These are phyloP conservation scores for Mortierella alpina DNA, from an alignment of 192 early-diverging fungal genomes.

Conservation along the genomic window DNA sequence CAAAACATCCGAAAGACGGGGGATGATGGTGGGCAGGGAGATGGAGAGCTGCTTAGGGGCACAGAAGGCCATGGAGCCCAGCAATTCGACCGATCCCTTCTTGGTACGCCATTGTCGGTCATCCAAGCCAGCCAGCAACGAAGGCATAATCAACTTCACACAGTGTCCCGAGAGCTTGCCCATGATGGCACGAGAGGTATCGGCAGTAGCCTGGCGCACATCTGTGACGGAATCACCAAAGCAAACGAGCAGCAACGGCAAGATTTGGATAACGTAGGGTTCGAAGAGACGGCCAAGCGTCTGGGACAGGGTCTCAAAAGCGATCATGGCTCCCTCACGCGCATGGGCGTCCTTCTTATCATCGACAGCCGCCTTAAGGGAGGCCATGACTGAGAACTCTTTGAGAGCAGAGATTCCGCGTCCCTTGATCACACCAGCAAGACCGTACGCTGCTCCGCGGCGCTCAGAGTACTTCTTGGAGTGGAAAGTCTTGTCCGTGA, in stretches of 20 bases:
- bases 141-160: constrained; percentile 96
- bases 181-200: constrained; percentile 94
- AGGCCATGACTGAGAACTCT: constrained; percentile 82
- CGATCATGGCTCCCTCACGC: constrained; percentile 94
- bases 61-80: constrained; percentile 95
- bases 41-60: constrained; percentile 95
- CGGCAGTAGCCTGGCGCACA: constrained; percentile 88
- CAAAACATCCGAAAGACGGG: constrained; percentile 90
- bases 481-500: constrained; percentile 78
- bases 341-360: constrained; percentile 78
- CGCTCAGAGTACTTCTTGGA: constrained; percentile 86
- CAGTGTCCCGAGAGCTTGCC: constrained; percentile 93
- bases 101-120: constrained; percentile 97
- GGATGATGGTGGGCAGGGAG: constrained; percentile 91
- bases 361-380: constrained; percentile 84
- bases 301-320: constrained; percentile 88
- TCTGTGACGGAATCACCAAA: constrained; percentile 87
- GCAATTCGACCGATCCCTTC: constrained; percentile 93
- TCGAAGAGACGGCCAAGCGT: constrained; percentile 94
- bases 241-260: constrained; percentile 87
- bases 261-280: constrained; percentile 94
- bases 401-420: constrained; percentile 89
- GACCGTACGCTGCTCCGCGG: constrained; percentile 94
- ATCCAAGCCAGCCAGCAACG: constrained; percentile 86
- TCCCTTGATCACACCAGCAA: constrained; percentile 95